A percentile compares a stretch with the other conserved stretches of the same genome.
Conservation (phyloP, 805 yeast species). For the Candida koratica region DNA sequence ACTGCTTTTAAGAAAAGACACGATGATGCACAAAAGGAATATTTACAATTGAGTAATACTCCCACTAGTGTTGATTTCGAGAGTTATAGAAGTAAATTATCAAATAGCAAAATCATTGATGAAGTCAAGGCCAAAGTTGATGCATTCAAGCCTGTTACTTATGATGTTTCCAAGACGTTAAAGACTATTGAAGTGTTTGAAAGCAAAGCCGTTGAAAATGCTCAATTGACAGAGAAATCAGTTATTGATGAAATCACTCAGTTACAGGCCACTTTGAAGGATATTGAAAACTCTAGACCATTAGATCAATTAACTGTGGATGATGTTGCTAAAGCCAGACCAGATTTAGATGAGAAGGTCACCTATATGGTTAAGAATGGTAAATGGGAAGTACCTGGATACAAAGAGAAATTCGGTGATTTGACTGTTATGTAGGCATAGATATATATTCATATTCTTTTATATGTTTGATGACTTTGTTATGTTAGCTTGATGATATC, state of each 20-base stretch:
- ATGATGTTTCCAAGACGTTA: slow-evolving; percentile 84
- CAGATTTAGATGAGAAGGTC: slow-evolving; percentile 96
- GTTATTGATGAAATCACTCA: slow-evolving; percentile 83
- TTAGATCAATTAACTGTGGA: slow-evolving; percentile 95
- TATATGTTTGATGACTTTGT: background rate
- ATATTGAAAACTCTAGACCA: slow-evolving; percentile 96
- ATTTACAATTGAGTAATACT: slow-evolving; percentile 67
- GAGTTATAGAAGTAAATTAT: slow-evolving; percentile 73
- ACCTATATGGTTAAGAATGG: slow-evolving; percentile 92
- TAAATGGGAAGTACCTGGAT: slow-evolving; percentile 97
- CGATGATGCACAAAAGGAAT: slow-evolving; percentile 90
- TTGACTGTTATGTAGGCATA: slow-evolving; percentile 86
- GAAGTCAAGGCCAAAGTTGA: slow-evolving; percentile 76
- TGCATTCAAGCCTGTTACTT: slow-evolving; percentile 75
- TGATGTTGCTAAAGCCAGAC: slow-evolving; percentile 92
- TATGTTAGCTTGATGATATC: background rate
- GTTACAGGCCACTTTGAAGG: slow-evolving; percentile 81
- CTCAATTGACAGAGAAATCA: slow-evolving; percentile 85
- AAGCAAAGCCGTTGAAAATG: slow-evolving; percentile 92
- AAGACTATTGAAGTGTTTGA: slow-evolving; percentile 91
- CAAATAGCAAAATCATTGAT: slow-evolving; percentile 74
- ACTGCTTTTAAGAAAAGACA: slow-evolving; percentile 96
- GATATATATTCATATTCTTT: too few relatives aligned
- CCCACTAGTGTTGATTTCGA: slow-evolving; percentile 76
- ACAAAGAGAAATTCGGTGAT: slow-evolving; percentile 97